Evolutionary conservation across 768 basidiomycete species (phyloP).

Genomic region (Boletus rufocinnamomeus): DNA sequence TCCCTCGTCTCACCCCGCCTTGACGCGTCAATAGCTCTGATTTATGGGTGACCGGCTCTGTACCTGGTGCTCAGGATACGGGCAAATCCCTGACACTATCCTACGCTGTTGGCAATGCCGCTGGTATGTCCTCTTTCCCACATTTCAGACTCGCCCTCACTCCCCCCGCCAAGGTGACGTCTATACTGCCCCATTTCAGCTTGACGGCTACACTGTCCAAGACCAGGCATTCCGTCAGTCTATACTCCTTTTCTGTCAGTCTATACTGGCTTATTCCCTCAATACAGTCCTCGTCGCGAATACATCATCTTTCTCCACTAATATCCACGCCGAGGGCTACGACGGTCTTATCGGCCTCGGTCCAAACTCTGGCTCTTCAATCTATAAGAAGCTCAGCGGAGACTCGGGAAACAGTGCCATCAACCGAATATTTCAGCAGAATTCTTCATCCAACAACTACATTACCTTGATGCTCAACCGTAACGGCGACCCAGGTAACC

Average conservation of each 20-base stretch:
- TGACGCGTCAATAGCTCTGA: constrained; percentile 54
- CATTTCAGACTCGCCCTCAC: background rate
- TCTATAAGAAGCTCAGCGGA: constrained; percentile 55
- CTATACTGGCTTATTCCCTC: background rate
- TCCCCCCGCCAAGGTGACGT: constrained; percentile 49
- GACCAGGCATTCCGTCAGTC: constrained; percentile 69
- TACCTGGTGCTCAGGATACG: constrained; percentile 53
- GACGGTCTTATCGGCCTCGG: constrained; percentile 77
- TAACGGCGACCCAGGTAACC: constrained; percentile 48
- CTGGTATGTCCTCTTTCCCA: constrained; percentile 42
- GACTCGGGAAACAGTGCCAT: constrained; percentile 58
- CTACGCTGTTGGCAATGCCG: constrained; percentile 70
- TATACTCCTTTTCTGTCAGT: background rate
- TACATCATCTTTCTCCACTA: constrained; percentile 60
- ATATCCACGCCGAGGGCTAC: constrained; percentile 62
- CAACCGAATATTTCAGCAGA: constrained; percentile 64
- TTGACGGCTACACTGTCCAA: constrained; percentile 58
- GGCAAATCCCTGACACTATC: constrained; percentile 56
- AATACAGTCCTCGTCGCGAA: constrained; percentile 61
- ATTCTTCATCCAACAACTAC: constrained; percentile 56
- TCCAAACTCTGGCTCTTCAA: constrained; percentile 69
- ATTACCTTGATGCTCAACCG: constrained; percentile 71
- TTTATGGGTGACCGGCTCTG: constrained; percentile 63
- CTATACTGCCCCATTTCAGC: constrained; percentile 50
- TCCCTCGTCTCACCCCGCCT: background rate